These are phyloP conservation scores for Pseudopyricularia javanii DNA, from an alignment of 2,329 filamentous ascomycete genomes.

Conservation along the genomic window DNA sequence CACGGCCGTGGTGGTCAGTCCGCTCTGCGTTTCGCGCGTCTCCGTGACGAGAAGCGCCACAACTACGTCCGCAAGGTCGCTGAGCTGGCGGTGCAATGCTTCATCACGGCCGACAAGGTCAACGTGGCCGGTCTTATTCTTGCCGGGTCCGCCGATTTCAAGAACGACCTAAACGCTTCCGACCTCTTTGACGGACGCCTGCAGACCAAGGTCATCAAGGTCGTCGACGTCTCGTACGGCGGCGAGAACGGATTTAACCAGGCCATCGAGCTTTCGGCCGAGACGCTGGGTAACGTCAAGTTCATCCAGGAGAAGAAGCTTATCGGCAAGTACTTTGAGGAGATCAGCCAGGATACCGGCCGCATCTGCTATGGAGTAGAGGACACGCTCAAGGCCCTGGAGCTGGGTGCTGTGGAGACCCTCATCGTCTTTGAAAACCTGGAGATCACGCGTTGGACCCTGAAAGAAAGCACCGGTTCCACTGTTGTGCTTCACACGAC, in stretches of 20 bases:
- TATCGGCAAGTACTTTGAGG: constrained; percentile 97
- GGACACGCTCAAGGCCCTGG: constrained; percentile 91
- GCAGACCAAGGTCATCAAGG: constrained; percentile 93
- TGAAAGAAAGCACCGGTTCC: constrained; percentile 65
- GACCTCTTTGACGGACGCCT: constrained; percentile 94
- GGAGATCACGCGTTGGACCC: constrained; percentile 81
- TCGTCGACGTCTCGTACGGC: constrained; percentile 97
- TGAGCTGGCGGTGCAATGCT: constrained; percentile 96
- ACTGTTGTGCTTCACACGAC: constrained; percentile 77
- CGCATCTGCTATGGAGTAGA: constrained; percentile 97
- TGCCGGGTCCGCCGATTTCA: constrained; percentile 97
- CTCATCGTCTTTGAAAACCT: constrained; percentile 97
- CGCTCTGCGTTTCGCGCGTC: constrained; percentile 96
- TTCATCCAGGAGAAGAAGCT: constrained; percentile 99
- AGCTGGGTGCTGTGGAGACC: constrained; percentile 87
- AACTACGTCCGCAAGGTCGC: constrained; percentile 99
- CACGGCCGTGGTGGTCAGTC: constrained; percentile 99
- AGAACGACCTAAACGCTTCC: constrained; percentile 95
- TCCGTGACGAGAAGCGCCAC: constrained; percentile 98
- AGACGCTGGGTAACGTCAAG: constrained; percentile 97
- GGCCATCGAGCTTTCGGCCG: constrained; percentile 87
- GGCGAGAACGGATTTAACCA: constrained; percentile 99
- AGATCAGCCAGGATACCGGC: constrained; percentile 95
- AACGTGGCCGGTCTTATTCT: constrained; percentile 94
- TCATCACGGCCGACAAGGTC: constrained; percentile 96